Percentiles rank a stretch among this genome's conserved stretches.
Conservation (phyloP, 768 basidiomycete species). For the Tylopilus balloui region DNA sequence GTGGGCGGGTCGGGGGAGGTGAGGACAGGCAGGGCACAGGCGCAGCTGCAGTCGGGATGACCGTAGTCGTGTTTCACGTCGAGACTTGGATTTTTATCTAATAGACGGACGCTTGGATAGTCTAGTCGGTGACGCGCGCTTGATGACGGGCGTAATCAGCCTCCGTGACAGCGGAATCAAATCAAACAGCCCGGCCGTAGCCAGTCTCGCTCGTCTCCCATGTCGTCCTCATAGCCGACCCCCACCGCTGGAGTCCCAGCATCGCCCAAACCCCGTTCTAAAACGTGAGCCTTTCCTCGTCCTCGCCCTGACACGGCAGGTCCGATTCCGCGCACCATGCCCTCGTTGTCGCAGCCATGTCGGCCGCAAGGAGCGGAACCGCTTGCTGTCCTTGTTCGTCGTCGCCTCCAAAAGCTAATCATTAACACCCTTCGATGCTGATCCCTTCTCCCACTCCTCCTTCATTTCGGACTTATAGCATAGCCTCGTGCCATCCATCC, state of each 20-base stretch:
- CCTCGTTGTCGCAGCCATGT: conserved; percentile 14
- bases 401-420: conserved; percentile 31
- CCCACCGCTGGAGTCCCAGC: conserved; percentile 13
- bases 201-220: conserved; percentile 19
- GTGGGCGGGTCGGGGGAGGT: conserved; percentile 8
- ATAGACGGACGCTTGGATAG: conserved; percentile 36
- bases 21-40: conserved; percentile 15
- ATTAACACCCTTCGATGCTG: conserved; percentile 32
- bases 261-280: conserved; percentile 3
- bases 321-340: conserved; percentile 4
- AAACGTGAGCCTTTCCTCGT: conserved; percentile 22
- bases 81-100: conserved; percentile 30
- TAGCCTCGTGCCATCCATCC: conserved; percentile 32
- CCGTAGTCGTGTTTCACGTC: conserved; percentile 10
- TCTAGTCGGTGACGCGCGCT: no score
- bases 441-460: conserved; percentile 31
- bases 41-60: conserved; percentile 23
- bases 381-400: conserved; percentile 24
- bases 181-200: conserved; percentile 14
- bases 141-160: conserved; percentile 20
- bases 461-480: conserved; percentile 36
- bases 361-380: conserved; percentile 26
- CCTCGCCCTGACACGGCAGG: conserved; percentile 3
- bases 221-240: conserved; percentile 20
- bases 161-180: conserved; percentile 31